A percentile compares a stretch with the other conserved stretches of the same genome.
phyloP scores from a whole-genome alignment of 2,329 filamentous ascomycete species.

The Pseudocercospora ulei region DNA sequence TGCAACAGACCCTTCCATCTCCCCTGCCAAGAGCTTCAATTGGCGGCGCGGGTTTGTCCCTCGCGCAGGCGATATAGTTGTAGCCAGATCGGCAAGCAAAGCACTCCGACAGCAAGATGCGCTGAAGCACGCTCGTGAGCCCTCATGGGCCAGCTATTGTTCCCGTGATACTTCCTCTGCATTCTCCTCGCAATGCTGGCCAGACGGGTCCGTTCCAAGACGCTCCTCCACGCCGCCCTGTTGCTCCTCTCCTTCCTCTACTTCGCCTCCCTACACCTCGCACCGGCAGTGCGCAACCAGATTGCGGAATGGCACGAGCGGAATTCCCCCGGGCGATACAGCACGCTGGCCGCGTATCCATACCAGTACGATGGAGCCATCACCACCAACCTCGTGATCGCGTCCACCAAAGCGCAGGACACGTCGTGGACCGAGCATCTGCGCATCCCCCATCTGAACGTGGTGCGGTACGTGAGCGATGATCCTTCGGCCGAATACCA shows the following conservation, averaged over 20 bases:
- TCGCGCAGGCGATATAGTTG: not conserved
- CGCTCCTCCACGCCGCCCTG: constrained; percentile 3
- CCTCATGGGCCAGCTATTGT: not conserved
- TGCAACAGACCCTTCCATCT: too few relatives aligned
- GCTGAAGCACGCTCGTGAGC: constrained; percentile 1
- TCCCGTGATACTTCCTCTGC: constrained; percentile 1
- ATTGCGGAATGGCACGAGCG: constrained; percentile 3
- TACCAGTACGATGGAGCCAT: constrained; percentile 6
- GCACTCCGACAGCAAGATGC: not conserved
- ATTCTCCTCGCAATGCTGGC: constrained; percentile 1
- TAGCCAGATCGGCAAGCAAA: too few relatives aligned
- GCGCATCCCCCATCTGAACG: constrained; percentile 16
- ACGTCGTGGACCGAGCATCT: constrained; percentile 19
- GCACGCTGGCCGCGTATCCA: not conserved
- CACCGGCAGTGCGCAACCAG: constrained; percentile 9
- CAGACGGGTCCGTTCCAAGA: constrained; percentile 3
- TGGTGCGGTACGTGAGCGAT: constrained; percentile 23
- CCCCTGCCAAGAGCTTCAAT: constrained; percentile 6
- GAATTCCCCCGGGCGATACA: not conserved
- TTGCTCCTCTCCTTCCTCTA: constrained; percentile 7
- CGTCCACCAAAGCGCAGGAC: constrained; percentile 18
- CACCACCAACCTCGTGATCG: constrained; percentile 19
- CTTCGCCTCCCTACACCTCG: constrained; percentile 7
- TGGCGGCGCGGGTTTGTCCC: too few relatives aligned
- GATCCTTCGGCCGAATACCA: constrained; percentile 16